Conservation (phyloP, 805 yeast species). For the Zygotorulaspora chibaensis region DNA sequence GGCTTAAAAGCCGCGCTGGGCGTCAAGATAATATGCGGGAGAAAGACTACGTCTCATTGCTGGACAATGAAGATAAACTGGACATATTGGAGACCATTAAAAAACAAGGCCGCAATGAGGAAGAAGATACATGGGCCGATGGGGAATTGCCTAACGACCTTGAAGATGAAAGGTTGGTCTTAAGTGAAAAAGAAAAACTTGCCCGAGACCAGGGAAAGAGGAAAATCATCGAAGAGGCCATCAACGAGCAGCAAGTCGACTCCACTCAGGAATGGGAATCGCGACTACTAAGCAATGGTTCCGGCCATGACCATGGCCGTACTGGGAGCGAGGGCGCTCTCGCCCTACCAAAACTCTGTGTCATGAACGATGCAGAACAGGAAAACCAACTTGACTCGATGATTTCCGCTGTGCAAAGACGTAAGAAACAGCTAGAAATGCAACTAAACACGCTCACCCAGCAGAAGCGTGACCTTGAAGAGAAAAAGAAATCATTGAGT, state of each 20-base stretch:
- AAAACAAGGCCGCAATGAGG: conserved; percentile 17
- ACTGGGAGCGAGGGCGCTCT: neutral
- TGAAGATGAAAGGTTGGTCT: conserved; percentile 29
- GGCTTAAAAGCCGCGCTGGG: neutral
- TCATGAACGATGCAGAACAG: conserved; percentile 5
- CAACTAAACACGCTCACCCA: conserved; percentile 8
- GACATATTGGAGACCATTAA: conserved; percentile 24
- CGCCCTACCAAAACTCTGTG: conserved; percentile 8
- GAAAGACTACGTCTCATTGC: conserved; percentile 25
- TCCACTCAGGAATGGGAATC: conserved; percentile 17
- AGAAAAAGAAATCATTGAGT: neutral
- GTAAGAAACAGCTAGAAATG: conserved; percentile 8
- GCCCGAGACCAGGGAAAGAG: conserved; percentile 13
- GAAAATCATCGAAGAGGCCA: conserved; percentile 21
- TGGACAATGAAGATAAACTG: conserved; percentile 26
- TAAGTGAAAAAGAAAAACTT: conserved; percentile 18
- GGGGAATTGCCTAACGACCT: conserved; percentile 12
- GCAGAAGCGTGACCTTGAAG: conserved; percentile 3
- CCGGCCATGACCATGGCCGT: neutral
- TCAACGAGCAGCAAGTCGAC: conserved; percentile 10
- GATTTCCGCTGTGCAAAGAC: conserved; percentile 7
- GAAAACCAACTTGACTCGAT: conserved; percentile 1
- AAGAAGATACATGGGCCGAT: conserved; percentile 13
- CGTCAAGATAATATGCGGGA: conserved; percentile 12
- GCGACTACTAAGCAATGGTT: conserved; percentile 12